These are phyloP conservation scores for Hirschioporus abietinus DNA, from an alignment of 768 basidiomycete species.

Conservation along the genomic window DNA sequence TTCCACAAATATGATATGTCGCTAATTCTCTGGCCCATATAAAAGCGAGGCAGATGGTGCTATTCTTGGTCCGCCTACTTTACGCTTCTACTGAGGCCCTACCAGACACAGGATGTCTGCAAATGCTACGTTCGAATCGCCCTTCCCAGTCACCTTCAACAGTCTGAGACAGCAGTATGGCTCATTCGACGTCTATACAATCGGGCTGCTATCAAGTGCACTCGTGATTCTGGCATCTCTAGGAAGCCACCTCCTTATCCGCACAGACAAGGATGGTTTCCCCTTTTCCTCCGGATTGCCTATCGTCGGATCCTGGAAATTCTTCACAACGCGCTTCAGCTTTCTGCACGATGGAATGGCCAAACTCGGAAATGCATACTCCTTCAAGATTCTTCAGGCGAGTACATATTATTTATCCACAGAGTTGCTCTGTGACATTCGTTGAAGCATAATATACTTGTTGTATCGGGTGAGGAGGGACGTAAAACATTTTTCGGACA, in stretches of 20 bases:
- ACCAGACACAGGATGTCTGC: not conserved
- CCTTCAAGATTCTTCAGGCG: constrained; percentile 16
- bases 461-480: constrained; percentile 68
- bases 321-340: constrained; percentile 4
- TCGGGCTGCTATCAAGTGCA: not conserved
- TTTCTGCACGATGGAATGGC: not conserved
- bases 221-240: not conserved
- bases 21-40: not conserved
- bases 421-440: not conserved
- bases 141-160: not conserved
- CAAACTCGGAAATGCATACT: constrained; percentile 13
- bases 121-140: not conserved
- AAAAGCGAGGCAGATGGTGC: not conserved
- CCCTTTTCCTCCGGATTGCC: not conserved
- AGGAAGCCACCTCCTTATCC: not conserved
- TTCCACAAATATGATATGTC: not conserved
- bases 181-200: not conserved
- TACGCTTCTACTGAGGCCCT: not conserved
- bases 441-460: constrained; percentile 18
- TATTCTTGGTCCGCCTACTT: not conserved
- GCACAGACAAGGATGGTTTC: not conserved
- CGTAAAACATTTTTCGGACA: constrained; percentile 65
- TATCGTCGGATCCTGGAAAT: constrained; percentile 4
- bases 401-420: constrained; percentile 3
- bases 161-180: not conserved